Base-by-base conservation (phyloP, 768 basidiomycete species). In the Kwoniella sp. region DNA sequence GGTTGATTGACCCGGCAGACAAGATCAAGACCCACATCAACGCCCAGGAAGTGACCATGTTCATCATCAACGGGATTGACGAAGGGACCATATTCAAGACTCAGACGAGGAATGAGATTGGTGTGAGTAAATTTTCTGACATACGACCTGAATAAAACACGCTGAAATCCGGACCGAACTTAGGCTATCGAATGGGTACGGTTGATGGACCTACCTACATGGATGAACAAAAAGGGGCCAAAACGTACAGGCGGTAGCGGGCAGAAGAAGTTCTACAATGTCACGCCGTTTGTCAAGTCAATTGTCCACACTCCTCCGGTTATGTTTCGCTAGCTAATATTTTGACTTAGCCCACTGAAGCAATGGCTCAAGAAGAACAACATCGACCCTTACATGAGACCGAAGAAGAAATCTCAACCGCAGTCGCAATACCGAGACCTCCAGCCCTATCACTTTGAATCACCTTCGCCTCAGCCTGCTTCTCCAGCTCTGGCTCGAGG, bases 131-230 rank as follows among this genome's bases (percentile, higher is more conserved):
- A 41, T 13, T 26, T 22, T 47, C 15, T n/a, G 29, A 23, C 31
- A 22, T n/a, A 23, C 4, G 54, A 28, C n/a, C 29, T 23, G 29
- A 47, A 37, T 28, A 45, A 17, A 17, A 2, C 23, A 55, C 30
- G 45, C 52, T 65, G 38, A n/a, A n/a, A n/a, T n/a, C n/a, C n/a
- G n/a, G n/a, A 70, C 41, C 45, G 15, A 13, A 5, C n/a, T 4
- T 77, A 97, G 94, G 92, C 91, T 84, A 98, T 98, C 71, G 89
- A 93, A 77, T 99, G 96, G 96, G 96, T 96, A 81, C 87, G 84
- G 65, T 83, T 98, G 56, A 84, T 85, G 22, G 93, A 97, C 78
- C 83, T 99, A 9, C 96, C 95, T 0, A 93, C 91, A 0, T 99
- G 94, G 94, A 92, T 86, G 78, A 74, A 66, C 54, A 72, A 89